phyloP scores from a whole-genome alignment of 2,329 filamentous ascomycete genomes.

The Raffaelea deltoideospora region DNA sequence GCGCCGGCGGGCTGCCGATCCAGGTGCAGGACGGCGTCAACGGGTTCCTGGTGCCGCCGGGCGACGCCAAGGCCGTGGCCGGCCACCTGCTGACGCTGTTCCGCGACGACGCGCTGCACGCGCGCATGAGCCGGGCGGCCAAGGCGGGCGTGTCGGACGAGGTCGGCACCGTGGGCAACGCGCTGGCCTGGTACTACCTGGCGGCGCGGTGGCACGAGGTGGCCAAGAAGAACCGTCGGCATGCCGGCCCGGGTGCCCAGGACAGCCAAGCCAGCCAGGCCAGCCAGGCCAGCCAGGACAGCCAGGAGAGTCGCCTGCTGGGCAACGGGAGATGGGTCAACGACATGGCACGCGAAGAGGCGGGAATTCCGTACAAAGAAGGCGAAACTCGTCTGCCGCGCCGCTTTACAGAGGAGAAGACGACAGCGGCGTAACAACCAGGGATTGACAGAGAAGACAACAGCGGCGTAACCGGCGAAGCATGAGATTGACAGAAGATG shows the following conservation, averaged over 20 bases:
- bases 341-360: slow-evolving; percentile 55
- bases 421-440: neutral
- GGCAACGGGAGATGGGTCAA: slow-evolving; percentile 56
- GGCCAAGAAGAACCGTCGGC: slow-evolving; percentile 25
- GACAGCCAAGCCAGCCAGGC: neutral
- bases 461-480: neutral
- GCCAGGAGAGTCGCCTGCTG: slow-evolving; percentile 28
- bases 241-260: slow-evolving; percentile 3
- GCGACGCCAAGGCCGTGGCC: slow-evolving; percentile 56
- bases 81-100: slow-evolving; percentile 50
- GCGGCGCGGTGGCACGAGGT: slow-evolving; percentile 47
- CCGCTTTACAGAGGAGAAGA: slow-evolving; percentile 20
- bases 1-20: slow-evolving; percentile 64
- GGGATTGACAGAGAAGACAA: neutral
- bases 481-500: no score
- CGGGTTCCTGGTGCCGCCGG: slow-evolving; percentile 58
- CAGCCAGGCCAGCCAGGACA: neutral
- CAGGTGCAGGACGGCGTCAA: slow-evolving; percentile 59
- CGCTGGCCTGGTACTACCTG: slow-evolving; percentile 64
- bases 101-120: slow-evolving; percentile 47
- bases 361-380: slow-evolving; percentile 39
- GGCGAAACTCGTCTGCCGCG: slow-evolving; percentile 47
- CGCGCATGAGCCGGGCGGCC: slow-evolving; percentile 51
- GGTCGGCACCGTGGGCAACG: slow-evolving; percentile 67
- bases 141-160: slow-evolving; percentile 59